Evolutionary conservation across 108 stramenopile genomes (phyloP).

Genomic region (Stephanodiscus triporus): DNA sequence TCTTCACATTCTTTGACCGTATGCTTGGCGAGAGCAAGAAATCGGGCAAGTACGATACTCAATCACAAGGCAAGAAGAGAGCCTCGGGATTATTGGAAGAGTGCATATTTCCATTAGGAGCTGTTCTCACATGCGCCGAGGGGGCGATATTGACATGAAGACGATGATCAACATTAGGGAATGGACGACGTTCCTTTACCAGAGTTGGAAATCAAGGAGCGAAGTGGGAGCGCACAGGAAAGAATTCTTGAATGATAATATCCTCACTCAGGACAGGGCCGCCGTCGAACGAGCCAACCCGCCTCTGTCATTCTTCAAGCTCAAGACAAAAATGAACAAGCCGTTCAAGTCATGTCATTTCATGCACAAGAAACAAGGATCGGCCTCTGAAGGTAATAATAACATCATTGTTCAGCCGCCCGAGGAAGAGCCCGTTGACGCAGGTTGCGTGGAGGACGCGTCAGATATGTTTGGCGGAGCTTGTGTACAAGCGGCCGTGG

Average conservation of each 20-base stretch:
- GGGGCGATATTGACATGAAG: not conserved
- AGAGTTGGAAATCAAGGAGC: constrained; percentile 2
- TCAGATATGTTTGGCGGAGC: not conserved
- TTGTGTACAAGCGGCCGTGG: not conserved
- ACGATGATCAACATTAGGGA: not conserved
- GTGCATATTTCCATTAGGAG: not conserved
- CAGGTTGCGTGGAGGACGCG: not conserved
- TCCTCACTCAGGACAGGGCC: constrained; percentile 9
- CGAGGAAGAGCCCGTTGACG: not conserved
- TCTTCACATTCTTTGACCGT: not conserved
- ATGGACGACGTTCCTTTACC: not conserved
- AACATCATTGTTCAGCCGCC: not conserved
- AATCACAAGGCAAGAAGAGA: not conserved
- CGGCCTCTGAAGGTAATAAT: not conserved
- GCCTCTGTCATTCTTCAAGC: not conserved
- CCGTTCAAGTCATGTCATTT: not conserved
- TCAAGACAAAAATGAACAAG: not conserved
- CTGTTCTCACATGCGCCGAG: not conserved
- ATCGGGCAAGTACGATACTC: not conserved
- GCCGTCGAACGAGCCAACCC: not conserved
- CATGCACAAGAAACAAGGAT: not conserved
- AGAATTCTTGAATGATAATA: constrained; percentile 28
- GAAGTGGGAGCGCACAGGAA: constrained; percentile 2
- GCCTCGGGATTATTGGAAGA: not conserved
- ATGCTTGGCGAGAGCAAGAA: not conserved